Base-by-base conservation (phyloP, 2,329 filamentous ascomycete genomes). In the Colletotrichum sansevieriae region DNA sequence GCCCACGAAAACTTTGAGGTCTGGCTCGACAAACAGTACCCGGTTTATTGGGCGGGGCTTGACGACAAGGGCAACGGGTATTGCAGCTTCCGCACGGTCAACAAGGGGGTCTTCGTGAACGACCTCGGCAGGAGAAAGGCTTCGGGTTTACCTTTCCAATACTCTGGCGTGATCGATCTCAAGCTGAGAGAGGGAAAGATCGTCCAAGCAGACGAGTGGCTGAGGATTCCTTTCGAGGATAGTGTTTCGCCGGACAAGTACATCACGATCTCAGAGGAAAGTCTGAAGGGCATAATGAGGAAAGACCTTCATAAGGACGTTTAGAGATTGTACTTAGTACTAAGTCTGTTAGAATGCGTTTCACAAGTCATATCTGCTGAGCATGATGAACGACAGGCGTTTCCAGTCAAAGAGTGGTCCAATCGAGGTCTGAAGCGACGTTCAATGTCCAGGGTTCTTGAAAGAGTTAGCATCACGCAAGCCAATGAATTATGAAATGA, bases 81-180 rank as follows among this genome's bases (percentile, higher is more conserved):
- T 46, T 68, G 61, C 47, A 68, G 65, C 41, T 65, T 65, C 43
- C 61, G 65, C 12, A 68, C 55, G 9, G 61, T 68, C 18, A 68
- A 68, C 25, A 60, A 39, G 47, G 65, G 61, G 11, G 55, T 68
- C 12, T 64, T 68, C 10, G 60, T 68, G 4, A 68, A 68, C 22
- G 65, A 68, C 39, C 33, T 68, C 3, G 65, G 65, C 1, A 29
- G 61, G 22, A 33, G 65, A 11, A 65, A 65, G 35, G 61, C 65
- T 4, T 60, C 61, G 8, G 61, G 61, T 1, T n/a, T 68, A n/a
- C 61, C 61, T 7, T 68, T 65, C 4, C 20, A 60, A 33, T 68
- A 65, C 15, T 65, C 65, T 12, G 54, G 61, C 8, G 65, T 68
- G 0, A 68, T 65, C 25, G 55, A 60, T 9, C 2, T 60, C 11